Conservation (phyloP, 306 rosid species). For the Prosopis cineraria region DNA sequence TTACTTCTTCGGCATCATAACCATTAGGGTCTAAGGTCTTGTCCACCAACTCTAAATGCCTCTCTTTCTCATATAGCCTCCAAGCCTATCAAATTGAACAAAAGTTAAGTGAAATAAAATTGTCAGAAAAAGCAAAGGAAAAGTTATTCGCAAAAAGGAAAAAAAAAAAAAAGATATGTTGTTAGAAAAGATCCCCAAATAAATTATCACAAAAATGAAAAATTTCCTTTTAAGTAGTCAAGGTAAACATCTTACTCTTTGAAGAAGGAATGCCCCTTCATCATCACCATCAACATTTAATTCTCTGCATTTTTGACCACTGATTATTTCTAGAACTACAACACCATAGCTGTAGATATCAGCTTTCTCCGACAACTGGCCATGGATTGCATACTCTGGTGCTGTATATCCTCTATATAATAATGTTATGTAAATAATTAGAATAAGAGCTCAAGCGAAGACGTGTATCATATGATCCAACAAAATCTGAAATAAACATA, state of each 20-base stretch:
- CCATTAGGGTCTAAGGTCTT: conserved; percentile 33
- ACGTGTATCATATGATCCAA: no score
- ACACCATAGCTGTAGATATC: conserved; percentile 54
- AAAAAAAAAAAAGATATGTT: not conserved
- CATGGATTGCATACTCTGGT: conserved; percentile 56
- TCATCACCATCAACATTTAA: conserved; percentile 1
- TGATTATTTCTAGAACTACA: conserved; percentile 47
- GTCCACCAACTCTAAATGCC: conserved; percentile 39
- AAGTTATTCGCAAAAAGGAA: no score
- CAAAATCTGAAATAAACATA: not conserved
- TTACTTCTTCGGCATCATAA: conserved; percentile 36
- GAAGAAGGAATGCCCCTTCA: conserved; percentile 43
- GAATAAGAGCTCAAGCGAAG: not conserved
- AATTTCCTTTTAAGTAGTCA: not conserved
- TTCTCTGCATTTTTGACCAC: conserved; percentile 44
- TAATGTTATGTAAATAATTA: no score
- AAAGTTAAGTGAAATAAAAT: no score
- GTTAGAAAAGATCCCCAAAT: not conserved
- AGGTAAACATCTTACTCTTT: conserved; percentile 37
- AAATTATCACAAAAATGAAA: not conserved
- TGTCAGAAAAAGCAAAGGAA: not conserved
- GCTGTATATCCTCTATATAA: conserved; percentile 46
- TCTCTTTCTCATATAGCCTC: conserved; percentile 40
- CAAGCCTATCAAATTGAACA: conserved; percentile 39
- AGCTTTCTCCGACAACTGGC: conserved; percentile 51